Base-by-base conservation (phyloP, 2,329 filamentous ascomycete species). In the Colletotrichum theobromicola region DNA sequence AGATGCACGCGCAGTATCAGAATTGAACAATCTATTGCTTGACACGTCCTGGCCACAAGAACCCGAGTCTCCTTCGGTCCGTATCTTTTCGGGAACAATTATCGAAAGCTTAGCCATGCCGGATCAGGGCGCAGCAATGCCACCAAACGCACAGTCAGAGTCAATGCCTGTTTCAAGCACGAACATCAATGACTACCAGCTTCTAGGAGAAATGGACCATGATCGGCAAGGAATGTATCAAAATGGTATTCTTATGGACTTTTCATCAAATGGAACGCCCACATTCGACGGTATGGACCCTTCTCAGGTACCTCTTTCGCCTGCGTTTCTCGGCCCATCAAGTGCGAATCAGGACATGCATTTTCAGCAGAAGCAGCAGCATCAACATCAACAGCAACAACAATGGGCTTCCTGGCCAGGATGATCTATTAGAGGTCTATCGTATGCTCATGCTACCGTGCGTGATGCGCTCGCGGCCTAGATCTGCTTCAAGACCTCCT, bases 401-500 rank as follows among this genome's bases (percentile, higher is more conserved):
- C 50, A 74, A 61, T 74, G 67, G 67, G 61, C 60, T 21, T 55
- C 71, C 16, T 74, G 71, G 71, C 66, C 37, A 18, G 71, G 60
- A 61, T 74, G 28, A 60, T 61, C 28, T 65, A 64, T 60, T 42
- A 35, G n/a, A 4, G 53, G 10, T 53, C 21, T 64, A 50, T 46
- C 26, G 24, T 16, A 18, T 32, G 50, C 42, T 66, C 30, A 34
- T 32, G 37, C 37, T 46, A 26, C 21, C 50, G 24, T 16, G 28
- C 62, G 18, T 58, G 64, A n/a, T 13, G 16, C 46, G n/a, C 24
- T 16, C 28, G n/a, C 53, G 15, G 26, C 15, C 30, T 78, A 76
- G 64, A 80, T 67, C 69, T 77, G 62, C 76, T 77, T 76, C n/a
- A 80, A 70, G 32, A 79, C 79, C 57, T 80, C 79, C 70, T 87